Percentiles rank a stretch among this genome's conserved stretches.
Conservation (phyloP, 371 early-diverging fungal genomes). For the Chytridiales sp. region DNA sequence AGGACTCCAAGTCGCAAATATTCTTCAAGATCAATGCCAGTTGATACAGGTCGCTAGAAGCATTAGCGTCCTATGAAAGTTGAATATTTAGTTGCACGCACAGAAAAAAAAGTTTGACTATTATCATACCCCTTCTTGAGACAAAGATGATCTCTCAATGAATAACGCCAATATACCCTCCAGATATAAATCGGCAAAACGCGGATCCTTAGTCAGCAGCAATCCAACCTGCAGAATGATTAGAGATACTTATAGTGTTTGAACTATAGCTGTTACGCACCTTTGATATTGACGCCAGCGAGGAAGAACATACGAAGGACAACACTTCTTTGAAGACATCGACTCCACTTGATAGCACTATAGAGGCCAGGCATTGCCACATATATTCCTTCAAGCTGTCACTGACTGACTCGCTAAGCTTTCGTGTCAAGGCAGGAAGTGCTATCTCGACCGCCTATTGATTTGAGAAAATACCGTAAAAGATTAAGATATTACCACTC, state of each 20-base stretch:
- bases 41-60: slow-evolving; percentile 29
- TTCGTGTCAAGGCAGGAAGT: slow-evolving; percentile 36
- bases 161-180: slow-evolving; percentile 23
- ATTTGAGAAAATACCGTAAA: neutral
- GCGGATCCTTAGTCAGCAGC: slow-evolving; percentile 1
- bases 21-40: slow-evolving; percentile 32
- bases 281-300: slow-evolving; percentile 7
- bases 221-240: neutral
- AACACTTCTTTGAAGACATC: slow-evolving; percentile 38
- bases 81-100: neutral
- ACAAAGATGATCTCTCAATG: neutral
- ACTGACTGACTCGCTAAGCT: slow-evolving; percentile 27
- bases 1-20: slow-evolving; percentile 32
- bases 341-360: slow-evolving; percentile 29
- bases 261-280: slow-evolving; percentile 1
- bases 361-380: slow-evolving; percentile 42
- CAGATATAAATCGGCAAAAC: slow-evolving; percentile 15
- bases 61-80: slow-evolving; percentile 22
- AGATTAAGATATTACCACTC: neutral
- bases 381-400: slow-evolving; percentile 18
- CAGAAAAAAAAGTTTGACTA: neutral
- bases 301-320: slow-evolving; percentile 18
- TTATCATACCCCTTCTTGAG: no score
- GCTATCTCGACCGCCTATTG: slow-evolving; percentile 40
- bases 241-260: neutral